Percentiles rank a stretch among this genome's conserved stretches.
Evolutionary conservation across 2,329 filamentous ascomycete genomes (phyloP).

Genomic region (Blastomyces parvus): DNA sequence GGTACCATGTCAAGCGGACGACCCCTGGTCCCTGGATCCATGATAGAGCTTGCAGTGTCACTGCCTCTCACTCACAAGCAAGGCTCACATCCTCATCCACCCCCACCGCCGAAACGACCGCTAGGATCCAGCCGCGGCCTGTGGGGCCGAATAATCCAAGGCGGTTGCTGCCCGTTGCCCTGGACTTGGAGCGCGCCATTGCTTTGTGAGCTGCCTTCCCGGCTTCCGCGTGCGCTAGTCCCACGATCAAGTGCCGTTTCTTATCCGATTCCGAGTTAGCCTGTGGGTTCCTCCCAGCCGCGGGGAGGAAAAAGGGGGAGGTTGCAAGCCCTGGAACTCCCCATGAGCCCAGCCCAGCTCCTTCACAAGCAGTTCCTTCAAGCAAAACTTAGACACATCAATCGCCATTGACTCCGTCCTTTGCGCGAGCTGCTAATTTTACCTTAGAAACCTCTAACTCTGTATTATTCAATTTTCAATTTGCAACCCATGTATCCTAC

Average conservation of each 20-base stretch:
- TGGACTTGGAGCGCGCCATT: neutral
- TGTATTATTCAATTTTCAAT: neutral
- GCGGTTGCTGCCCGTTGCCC: neutral
- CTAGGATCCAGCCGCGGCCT: neutral
- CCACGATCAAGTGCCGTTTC: neutral
- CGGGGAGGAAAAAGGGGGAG: conserved; percentile 3
- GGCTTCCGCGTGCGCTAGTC: conserved; percentile 3
- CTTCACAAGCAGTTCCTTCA: too few species aligned
- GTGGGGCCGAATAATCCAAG: neutral
- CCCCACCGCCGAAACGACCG: neutral
- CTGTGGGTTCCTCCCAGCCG: neutral
- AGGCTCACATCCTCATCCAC: neutral
- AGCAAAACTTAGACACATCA: neutral
- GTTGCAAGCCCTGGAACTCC: neutral
- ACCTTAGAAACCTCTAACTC: neutral
- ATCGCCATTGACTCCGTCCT: too few species aligned
- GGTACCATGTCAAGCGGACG: neutral
- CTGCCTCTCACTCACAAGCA: neutral
- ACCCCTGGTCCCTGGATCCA: too few species aligned
- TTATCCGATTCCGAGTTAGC: neutral
- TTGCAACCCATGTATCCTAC: neutral
- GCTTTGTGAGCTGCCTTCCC: neutral
- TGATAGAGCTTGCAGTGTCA: neutral
- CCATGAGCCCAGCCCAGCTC: neutral
- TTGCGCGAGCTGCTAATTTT: neutral